These are phyloP conservation scores for Xylaria sp. DNA, from an alignment of 2,329 filamentous ascomycete genomes.

Conservation along the genomic window DNA sequence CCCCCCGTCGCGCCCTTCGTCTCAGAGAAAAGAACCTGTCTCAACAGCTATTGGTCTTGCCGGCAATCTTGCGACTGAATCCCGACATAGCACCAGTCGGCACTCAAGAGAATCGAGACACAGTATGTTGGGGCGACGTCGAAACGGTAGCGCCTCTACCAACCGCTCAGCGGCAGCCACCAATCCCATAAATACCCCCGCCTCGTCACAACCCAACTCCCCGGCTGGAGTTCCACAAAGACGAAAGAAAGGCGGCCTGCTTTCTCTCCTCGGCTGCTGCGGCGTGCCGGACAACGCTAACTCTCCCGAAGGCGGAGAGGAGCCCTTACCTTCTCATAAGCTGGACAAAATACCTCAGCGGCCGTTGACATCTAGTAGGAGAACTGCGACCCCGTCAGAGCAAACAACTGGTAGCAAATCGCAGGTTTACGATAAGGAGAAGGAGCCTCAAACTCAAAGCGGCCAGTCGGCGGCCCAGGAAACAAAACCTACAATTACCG, in stretches of 20 bases:
- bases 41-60: conserved; percentile 65
- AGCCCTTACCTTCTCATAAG: conserved; percentile 61
- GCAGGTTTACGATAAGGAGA: conserved; percentile 58
- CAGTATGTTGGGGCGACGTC: conserved; percentile 66
- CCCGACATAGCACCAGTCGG: conserved; percentile 66
- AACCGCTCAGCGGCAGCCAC: conserved; percentile 63
- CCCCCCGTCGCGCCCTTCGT: conserved; percentile 67
- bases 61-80: conserved; percentile 63
- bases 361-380: conserved; percentile 60
- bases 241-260: conserved; percentile 61
- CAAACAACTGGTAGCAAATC: conserved; percentile 50
- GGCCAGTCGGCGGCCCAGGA: conserved; percentile 39
- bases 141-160: conserved; percentile 72
- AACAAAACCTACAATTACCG: conserved; percentile 50
- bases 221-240: conserved; percentile 53
- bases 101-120: conserved; percentile 69
- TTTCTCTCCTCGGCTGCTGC: conserved; percentile 71
- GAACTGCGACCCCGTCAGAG: conserved; percentile 59
- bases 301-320: conserved; percentile 57
- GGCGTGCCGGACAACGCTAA: conserved; percentile 65
- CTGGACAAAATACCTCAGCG: conserved; percentile 61
- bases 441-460: conserved; percentile 41
- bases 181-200: conserved; percentile 56
- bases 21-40: conserved; percentile 64
- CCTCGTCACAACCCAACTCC: conserved; percentile 58